These are phyloP conservation scores for Rhododendron henanense DNA, from an alignment of 148 eudicot species.

Conservation along the genomic window DNA sequence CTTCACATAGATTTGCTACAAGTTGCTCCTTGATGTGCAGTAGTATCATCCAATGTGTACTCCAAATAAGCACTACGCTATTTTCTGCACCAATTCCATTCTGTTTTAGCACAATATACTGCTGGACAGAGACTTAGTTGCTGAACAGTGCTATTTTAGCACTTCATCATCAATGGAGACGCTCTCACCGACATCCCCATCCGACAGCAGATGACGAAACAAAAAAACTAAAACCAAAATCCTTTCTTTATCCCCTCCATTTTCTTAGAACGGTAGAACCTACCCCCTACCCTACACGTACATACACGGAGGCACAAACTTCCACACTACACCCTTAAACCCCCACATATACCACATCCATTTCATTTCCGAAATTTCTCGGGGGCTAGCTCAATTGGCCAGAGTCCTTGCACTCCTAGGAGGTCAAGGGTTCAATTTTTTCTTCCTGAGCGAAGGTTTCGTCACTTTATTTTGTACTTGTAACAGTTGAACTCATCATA, in stretches of 20 bases:
- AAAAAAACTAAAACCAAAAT: neutral
- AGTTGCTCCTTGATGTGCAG: neutral
- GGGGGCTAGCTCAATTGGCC: neutral
- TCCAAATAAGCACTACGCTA: neutral
- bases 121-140: neutral
- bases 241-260: neutral
- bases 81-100: neutral
- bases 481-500: no score
- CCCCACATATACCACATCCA: neutral
- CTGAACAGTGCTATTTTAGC: neutral
- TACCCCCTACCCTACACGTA: neutral
- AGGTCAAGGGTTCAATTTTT: no score
- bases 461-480: no score
- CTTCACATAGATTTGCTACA: neutral
- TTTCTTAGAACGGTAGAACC: neutral
- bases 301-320: neutral
- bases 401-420: no score
- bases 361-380: neutral
- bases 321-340: neutral
- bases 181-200: neutral
- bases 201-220: neutral
- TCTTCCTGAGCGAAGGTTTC: no score
- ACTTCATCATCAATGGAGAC: neutral
- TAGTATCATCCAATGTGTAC: neutral
- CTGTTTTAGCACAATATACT: neutral